A percentile compares a stretch with the other conserved stretches of the same genome.
phyloP scores from a whole-genome alignment of 2,329 filamentous ascomycete species.

The Laburnicola sp. region DNA sequence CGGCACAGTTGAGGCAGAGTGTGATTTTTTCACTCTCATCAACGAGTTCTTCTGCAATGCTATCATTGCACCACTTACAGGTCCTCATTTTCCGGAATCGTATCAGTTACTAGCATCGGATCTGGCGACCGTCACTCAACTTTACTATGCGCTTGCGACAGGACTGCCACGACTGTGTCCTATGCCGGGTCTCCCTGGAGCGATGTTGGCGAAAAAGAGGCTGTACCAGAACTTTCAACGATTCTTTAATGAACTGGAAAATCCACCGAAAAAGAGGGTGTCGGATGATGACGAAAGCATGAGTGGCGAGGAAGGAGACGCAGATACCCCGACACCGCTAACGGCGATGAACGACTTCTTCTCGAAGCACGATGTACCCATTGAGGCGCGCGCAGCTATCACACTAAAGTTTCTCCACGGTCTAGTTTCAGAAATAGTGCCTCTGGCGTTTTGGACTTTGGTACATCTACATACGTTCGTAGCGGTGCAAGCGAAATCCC shows the following conservation, averaged over 20 bases:
- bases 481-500: conserved; percentile 11
- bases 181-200: conserved; percentile 49
- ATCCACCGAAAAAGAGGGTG: conserved; percentile 31
- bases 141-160: conserved; percentile 57
- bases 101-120: conserved; percentile 52
- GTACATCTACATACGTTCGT: conserved; percentile 31
- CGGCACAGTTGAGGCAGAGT: conserved; percentile 54
- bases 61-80: conserved; percentile 54
- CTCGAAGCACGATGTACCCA: conserved; percentile 30
- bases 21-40: conserved; percentile 51
- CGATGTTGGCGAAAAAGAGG: conserved; percentile 40
- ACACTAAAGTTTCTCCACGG: conserved; percentile 34
- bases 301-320: conserved; percentile 40
- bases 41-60: conserved; percentile 60
- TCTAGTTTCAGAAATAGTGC: conserved; percentile 34
- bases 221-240: conserved; percentile 32
- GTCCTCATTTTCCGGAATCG: conserved; percentile 56
- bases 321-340: conserved; percentile 38
- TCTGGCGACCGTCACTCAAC: conserved; percentile 58
- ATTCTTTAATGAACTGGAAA: conserved; percentile 32
- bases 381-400: conserved; percentile 34
- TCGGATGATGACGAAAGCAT: conserved; percentile 38
- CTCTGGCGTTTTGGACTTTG: conserved; percentile 40
- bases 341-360: conserved; percentile 38
- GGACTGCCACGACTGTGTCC: conserved; percentile 61